Conservation (phyloP, 1,139 yeast genomes). For the Kluyveromyces sp. region DNA sequence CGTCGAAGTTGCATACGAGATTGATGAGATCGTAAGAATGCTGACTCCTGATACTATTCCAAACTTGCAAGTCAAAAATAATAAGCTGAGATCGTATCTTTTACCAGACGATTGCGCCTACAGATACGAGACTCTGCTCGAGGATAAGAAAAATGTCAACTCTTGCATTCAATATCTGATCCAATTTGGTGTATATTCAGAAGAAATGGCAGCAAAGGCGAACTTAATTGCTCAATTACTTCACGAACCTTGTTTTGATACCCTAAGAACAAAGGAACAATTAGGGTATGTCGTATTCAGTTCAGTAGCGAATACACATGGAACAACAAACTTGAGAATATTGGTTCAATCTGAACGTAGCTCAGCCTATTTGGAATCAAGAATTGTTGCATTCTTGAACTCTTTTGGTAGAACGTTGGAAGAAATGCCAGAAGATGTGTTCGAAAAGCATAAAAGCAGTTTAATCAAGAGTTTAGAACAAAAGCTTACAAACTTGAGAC, state of each 20-base stretch:
- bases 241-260: conserved; percentile 83
- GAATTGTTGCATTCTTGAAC: conserved; percentile 62
- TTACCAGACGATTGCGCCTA: conserved; percentile 39
- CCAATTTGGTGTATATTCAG: conserved; percentile 51
- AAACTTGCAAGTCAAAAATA: conserved; percentile 31
- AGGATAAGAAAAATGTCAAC: conserved; percentile 68
- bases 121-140: conserved; percentile 45
- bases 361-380: conserved; percentile 62
- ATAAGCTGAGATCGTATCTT: conserved; percentile 43
- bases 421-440: conserved; percentile 52
- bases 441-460: conserved; percentile 60
- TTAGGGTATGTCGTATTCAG: conserved; percentile 86
- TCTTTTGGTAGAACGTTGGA: conserved; percentile 31
- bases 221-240: conserved; percentile 66
- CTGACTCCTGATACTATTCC: conserved; percentile 19
- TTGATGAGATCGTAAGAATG: conserved; percentile 37
- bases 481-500: conserved; percentile 67
- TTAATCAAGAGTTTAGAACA: conserved; percentile 58
- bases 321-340: conserved; percentile 71
- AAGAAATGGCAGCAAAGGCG: conserved; percentile 39
- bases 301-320: conserved; percentile 59
- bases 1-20: conserved; percentile 45
- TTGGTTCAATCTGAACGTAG: conserved; percentile 80
- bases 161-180: conserved; percentile 76
- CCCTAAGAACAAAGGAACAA: conserved; percentile 87